Evolutionary conservation across 148 eudicot species (phyloP), one percentile per base, ranked within the genome.

Genomic region (Cornus suecica): DNA sequence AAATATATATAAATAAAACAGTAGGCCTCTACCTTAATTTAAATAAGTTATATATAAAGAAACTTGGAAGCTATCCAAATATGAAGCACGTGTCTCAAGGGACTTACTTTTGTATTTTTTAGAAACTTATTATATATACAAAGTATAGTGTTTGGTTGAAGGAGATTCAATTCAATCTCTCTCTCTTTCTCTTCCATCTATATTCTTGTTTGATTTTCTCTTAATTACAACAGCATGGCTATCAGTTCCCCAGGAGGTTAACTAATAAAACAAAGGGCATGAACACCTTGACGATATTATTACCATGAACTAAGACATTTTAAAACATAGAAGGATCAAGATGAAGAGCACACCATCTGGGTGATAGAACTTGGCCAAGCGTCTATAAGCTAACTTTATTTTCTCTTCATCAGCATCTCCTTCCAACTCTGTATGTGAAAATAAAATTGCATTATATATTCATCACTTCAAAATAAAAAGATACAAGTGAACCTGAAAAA

Each of bases 351-450:
- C 67, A 94, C 99, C 99, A 92, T 94, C 97, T 45, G 99, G 99
- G 77, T 94, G 99, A 81, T 94, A 94, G 79, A 89, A 94, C 82
- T 94, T 94, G 68, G 92, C 98, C 88, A 94, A 82, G 62, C 95
- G 90, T 83, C 97, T 85, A 72, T 92, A 94, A 22, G 97, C 85
- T 72, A 71, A 75, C 84, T 92, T 92, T 79, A 92, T 87, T 67
- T 89, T 80, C 62, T 92, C 94, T 28, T 89, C 99, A 81, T 84
- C 90, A 34, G 91, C 97, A 92, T 87, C 94, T 78, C 90, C 79
- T 85, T 89, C 98, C 71, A 94, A 77, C 76, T 94, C 98, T 94
- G 94, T 76, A 80, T 26, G 51, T 45, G 27, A 67, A 77, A 75
- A 14, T 16, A 66, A n/a, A 60, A 45, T 31, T 37, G 66, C 77